Base-by-base conservation (phyloP, 176 grass and related monocot species). In the Hyparrhenia diplandra region DNA sequence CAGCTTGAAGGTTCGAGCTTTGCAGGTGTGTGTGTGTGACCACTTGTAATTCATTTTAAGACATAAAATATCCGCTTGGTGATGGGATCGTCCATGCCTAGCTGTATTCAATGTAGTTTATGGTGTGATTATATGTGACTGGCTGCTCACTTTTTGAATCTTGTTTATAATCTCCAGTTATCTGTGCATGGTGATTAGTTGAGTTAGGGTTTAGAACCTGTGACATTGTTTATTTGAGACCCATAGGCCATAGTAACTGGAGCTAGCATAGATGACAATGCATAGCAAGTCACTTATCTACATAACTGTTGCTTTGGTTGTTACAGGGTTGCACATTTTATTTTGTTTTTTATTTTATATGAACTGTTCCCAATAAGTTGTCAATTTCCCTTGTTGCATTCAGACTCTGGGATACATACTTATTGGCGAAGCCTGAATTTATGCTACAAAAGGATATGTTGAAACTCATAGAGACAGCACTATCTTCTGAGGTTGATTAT, bases 401-500 rank as follows among this genome's bases (percentile, higher is more conserved):
- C 80, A 99, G 97, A 89, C 97, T 80, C 75, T 99, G 80, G 97
- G 97, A 75, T 90, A 96, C 83, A 89, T 99, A 85, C 79, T 99
- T 59, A 99, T 99, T 80, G n/a, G 93, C 97, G 51, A 96, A 89
- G 69, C 97, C 97, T 74, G 97, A 94, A 64, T 96, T 87, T 80
- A 99, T 99, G 97, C 87, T 99, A 83, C 82, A 91, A 64, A 93
- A 87, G 34, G 93, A 99, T 76, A 96, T 99, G 67, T 62, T 89
- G 60, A 87, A 88, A 85, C 83, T 99, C 69, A 69, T 99, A 82
- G 91, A 96, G 73, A 77, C 93, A 46, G 88, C 97, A 63, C 58
- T 99, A 71, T 93, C 89, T 79, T 90, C 91, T 85, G 59, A 31
- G 79, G 85, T 81, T 12, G 92, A 99, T 88, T 76, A 69, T 91